phyloP scores from a whole-genome alignment of 2,329 filamentous ascomycete genomes.

The Chrysoporthe puriensis region DNA sequence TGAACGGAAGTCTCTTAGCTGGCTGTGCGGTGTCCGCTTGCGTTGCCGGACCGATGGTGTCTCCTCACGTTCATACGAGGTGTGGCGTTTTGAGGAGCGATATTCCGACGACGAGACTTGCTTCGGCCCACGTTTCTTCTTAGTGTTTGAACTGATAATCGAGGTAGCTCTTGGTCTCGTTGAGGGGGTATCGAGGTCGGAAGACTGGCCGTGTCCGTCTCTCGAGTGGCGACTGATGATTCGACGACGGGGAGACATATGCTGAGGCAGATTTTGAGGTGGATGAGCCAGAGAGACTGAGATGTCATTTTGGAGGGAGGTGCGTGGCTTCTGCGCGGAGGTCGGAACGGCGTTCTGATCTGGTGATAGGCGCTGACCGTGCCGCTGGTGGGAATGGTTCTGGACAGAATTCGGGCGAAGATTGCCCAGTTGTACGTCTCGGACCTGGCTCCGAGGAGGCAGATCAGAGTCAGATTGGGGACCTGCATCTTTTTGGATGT shows the following conservation, averaged over 20 bases:
- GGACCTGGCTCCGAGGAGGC: too few relatives aligned
- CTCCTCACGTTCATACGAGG: neutral
- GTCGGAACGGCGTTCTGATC: neutral
- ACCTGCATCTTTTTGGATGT: neutral
- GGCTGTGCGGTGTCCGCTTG: neutral
- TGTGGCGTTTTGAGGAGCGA: neutral
- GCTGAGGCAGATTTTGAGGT: neutral
- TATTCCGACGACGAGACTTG: neutral
- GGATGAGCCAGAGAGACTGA: conserved; percentile 21
- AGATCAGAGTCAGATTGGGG: neutral
- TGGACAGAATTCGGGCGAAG: neutral
- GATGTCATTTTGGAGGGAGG: conserved; percentile 23
- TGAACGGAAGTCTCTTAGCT: conserved; percentile 1
- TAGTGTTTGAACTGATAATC: conserved; percentile 22
- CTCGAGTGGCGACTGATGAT: conserved; percentile 4
- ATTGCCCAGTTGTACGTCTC: neutral
- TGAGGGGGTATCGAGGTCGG: conserved; percentile 12
- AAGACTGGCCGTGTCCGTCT: neutral
- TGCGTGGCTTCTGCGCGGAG: conserved; percentile 4
- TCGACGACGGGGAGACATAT: neutral
- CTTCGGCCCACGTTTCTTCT: conserved; percentile 8
- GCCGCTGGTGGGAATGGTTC: neutral
- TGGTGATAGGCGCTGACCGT: neutral
- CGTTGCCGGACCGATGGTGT: conserved; percentile 10
- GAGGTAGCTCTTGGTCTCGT: conserved; percentile 12